phyloP scores from a whole-genome alignment of 225 moss, liverwort and hornwort genomes.

The Pseudisothecium myosuroides region DNA sequence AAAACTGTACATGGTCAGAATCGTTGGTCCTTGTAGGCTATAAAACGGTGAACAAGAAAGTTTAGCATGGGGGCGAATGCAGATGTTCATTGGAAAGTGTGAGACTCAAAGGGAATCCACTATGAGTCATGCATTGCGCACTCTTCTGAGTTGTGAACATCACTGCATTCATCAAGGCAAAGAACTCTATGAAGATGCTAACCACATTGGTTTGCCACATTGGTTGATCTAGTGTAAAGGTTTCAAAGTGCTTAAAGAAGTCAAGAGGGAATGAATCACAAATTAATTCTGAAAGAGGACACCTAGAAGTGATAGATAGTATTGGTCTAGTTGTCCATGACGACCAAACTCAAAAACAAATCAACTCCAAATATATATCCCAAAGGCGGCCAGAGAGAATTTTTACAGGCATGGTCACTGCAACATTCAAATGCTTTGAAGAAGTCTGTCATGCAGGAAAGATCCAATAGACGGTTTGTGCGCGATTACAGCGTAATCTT shows the following conservation, averaged over 20 bases:
- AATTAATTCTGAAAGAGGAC: neutral
- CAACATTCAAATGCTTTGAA: neutral
- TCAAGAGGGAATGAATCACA: neutral
- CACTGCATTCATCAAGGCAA: neutral
- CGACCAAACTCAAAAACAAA: too few species aligned
- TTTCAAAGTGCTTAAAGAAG: neutral
- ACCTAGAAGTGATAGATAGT: neutral
- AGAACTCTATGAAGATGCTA: neutral
- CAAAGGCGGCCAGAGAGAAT: neutral
- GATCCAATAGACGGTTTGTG: neutral
- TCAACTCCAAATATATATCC: too few species aligned
- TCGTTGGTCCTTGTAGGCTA: neutral
- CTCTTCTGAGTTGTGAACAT: neutral
- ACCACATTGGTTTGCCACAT: neutral
- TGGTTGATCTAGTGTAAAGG: neutral
- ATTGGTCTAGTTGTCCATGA: too few species aligned
- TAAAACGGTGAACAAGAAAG: neutral
- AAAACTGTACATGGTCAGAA: neutral
- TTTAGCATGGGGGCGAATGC: neutral
- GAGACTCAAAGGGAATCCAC: neutral
- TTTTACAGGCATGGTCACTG: neutral
- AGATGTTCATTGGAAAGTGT: neutral
- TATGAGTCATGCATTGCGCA: neutral
- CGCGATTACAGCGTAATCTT: neutral
- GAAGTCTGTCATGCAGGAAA: neutral